A percentile compares a stretch with the other conserved stretches of the same genome.
Evolutionary conservation across 768 basidiomycete genomes (phyloP).

Genomic region (Boletus subparvulus): DNA sequence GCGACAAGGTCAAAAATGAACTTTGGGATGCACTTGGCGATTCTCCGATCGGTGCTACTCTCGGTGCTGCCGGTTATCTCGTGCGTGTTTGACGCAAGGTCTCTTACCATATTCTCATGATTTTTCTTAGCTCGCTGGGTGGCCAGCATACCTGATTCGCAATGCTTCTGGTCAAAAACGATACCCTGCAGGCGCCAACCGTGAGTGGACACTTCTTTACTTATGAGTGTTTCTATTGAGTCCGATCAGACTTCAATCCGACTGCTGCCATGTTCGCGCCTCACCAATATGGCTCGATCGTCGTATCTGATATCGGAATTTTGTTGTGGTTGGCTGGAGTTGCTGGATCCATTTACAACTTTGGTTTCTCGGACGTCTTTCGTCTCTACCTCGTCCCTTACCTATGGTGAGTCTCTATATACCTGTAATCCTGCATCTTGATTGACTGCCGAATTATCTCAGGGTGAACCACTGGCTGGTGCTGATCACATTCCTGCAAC

Average conservation of each 20-base stretch:
- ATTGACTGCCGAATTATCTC: neutral
- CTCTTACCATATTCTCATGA: neutral
- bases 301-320: constrained; percentile 84
- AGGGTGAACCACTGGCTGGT: constrained; percentile 96
- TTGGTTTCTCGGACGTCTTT: constrained; percentile 72
- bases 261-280: constrained; percentile 78
- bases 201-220: constrained; percentile 42
- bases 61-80: constrained; percentile 56
- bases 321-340: constrained; percentile 67
- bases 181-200: constrained; percentile 79
- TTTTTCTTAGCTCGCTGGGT: constrained; percentile 65
- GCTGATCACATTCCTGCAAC: constrained; percentile 95
- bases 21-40: constrained; percentile 88
- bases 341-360: constrained; percentile 51
- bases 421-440: neutral
- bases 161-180: constrained; percentile 86
- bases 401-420: constrained; percentile 53
- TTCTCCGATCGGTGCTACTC: constrained; percentile 73
- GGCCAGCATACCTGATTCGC: constrained; percentile 76
- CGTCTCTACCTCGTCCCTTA: constrained; percentile 85
- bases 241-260: constrained; percentile 68
- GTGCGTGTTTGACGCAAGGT: constrained; percentile 36
- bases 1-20: constrained; percentile 66
- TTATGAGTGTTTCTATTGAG: neutral
- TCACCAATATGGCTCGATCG: constrained; percentile 71